Conservation (phyloP, 176 grass and related monocot genomes). For the Tillandsia fasciculata region DNA sequence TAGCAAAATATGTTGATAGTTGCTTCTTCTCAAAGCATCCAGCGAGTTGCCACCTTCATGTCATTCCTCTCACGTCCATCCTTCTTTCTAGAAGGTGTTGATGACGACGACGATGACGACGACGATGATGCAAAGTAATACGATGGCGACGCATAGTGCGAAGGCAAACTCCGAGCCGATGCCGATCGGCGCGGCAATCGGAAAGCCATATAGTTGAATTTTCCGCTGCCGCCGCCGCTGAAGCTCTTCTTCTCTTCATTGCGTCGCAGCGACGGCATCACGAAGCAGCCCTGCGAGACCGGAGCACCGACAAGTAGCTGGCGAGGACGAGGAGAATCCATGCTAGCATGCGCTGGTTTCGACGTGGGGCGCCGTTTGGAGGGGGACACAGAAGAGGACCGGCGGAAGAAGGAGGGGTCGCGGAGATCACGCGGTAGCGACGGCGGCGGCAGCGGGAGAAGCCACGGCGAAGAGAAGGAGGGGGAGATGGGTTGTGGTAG, state of each 20-base stretch:
- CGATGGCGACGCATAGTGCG: slow-evolving; percentile 28
- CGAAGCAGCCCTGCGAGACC: slow-evolving; percentile 30
- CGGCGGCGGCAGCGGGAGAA: not conserved
- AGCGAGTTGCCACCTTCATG: slow-evolving; percentile 22
- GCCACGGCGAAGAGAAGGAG: not conserved
- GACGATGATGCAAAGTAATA: not conserved
- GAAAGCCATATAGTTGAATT: not conserved
- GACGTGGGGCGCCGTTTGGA: not conserved
- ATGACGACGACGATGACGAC: no score
- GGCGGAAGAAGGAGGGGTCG: slow-evolving; percentile 16
- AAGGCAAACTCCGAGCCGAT: slow-evolving; percentile 20
- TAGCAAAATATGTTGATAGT: no score
- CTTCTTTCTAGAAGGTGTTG: no score
- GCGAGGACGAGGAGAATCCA: not conserved
- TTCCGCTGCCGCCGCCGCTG: slow-evolving; percentile 10
- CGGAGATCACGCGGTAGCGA: not conserved
- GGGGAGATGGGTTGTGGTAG: slow-evolving; percentile 15
- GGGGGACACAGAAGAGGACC: slow-evolving; percentile 34
- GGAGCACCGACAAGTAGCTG: not conserved
- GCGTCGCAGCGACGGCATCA: slow-evolving; percentile 27
- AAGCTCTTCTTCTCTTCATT: slow-evolving; percentile 18
- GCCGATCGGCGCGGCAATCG: slow-evolving; percentile 8
- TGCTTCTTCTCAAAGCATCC: slow-evolving; percentile 24
- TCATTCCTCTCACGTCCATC: slow-evolving; percentile 10
- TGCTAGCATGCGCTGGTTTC: not conserved